Evolutionary conservation across 1,284 basidiomycete species (phyloP), one percentile per base, ranked within the genome.

Genomic region (Ustanciosporium gigantosporum): DNA sequence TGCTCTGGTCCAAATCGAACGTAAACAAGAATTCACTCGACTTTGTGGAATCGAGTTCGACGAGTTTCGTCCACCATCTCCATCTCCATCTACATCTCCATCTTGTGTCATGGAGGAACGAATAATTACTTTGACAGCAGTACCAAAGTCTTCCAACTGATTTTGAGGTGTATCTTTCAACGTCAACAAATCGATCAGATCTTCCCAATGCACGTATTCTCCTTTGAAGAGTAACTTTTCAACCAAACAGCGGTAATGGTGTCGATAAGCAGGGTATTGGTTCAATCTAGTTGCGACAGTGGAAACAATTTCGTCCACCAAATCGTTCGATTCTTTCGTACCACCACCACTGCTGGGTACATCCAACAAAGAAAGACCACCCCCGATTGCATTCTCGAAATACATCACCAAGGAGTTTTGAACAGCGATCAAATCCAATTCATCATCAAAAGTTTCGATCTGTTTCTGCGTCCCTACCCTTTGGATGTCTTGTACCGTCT

Each of bases 1-100:
- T 36, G 93, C 84, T 23, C 93, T 82, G 29, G 91, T 83, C 93
- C 92, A 96, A 16, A 90, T 82, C 24, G 84, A 84, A 32, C 85
- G 81, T 69, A 90, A 83, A 2, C 40, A 16, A 0, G 41, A 43
- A 2, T 37, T 23, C 8, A 46, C 23, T 40, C 92, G 21, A n/a
- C 42, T 27, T 4, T 31, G 31, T 0, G 46, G 32, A n/a, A n/a
- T n/a, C n/a, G n/a, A n/a, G n/a, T n/a, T n/a, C n/a, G n/a, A n/a
- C n/a, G n/a, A n/a, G n/a, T n/a, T n/a, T n/a, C n/a, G n/a, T n/a
- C n/a, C n/a, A n/a, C n/a, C n/a, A n/a, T n/a, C n/a, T n/a, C n/a
- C n/a, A n/a, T n/a, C n/a, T n/a, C n/a, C n/a, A n/a, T n/a, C n/a
- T n/a, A n/a, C n/a, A n/a, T n/a, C n/a, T n/a, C n/a, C n/a, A n/a